Conservation (phyloP, 1,284 basidiomycete species). For the Apiotrichum siamense region DNA sequence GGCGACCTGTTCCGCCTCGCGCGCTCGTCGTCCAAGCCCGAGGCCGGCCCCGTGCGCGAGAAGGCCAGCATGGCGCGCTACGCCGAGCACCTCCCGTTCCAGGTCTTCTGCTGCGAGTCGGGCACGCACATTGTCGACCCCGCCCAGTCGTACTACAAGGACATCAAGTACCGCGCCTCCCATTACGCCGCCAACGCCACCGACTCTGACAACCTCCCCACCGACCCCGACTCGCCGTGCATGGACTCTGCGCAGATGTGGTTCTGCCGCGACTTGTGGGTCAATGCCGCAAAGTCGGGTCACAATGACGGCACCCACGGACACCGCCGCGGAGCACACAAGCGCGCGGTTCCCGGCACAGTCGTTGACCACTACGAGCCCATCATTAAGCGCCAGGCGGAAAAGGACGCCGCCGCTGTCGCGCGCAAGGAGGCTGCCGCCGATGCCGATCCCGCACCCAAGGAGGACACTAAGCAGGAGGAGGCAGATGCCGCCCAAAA, state of each 20-base stretch:
- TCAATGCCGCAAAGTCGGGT: slow-evolving; percentile 68
- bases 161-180: slow-evolving; percentile 74
- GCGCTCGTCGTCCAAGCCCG: slow-evolving; percentile 81
- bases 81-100: slow-evolving; percentile 84
- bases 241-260: slow-evolving; percentile 89
- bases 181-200: slow-evolving; percentile 69
- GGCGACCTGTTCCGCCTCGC: slow-evolving; percentile 94
- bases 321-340: slow-evolving; percentile 11
- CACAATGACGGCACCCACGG: slow-evolving; percentile 43
- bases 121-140: slow-evolving; percentile 93
- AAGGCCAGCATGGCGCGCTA: slow-evolving; percentile 70
- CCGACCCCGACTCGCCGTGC: slow-evolving; percentile 70
- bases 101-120: slow-evolving; percentile 94
- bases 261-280: slow-evolving; percentile 93
- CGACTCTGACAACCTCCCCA: slow-evolving; percentile 55
- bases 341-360: slow-evolving; percentile 26
- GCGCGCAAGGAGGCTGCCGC: not conserved
- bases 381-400: slow-evolving; percentile 21
- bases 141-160: slow-evolving; percentile 83
- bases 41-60: slow-evolving; percentile 83
- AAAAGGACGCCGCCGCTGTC: not conserved
- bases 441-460: not conserved
- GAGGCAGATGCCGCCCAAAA: too few relatives aligned
- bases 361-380: slow-evolving; percentile 25
- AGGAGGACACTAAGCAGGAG: not conserved